Evolutionary conservation across 495 filamentous ascomycete genomes (phyloP).

Genomic region (Neurospora tetraspora): DNA sequence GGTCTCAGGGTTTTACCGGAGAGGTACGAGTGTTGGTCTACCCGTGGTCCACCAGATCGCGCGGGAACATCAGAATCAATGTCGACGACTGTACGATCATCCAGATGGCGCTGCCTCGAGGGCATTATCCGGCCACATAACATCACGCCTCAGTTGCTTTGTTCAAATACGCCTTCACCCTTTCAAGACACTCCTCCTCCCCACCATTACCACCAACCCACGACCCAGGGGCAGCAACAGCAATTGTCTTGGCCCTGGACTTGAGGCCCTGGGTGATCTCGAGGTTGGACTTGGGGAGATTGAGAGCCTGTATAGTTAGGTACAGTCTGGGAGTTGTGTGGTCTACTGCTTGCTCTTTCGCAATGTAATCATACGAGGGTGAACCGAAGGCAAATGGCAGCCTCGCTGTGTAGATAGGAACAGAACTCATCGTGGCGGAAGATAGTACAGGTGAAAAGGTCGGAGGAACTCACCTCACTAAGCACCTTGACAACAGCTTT

Average conservation of each 20-base stretch:
- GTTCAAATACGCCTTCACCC: conserved; percentile 12
- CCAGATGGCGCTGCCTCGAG: not conserved
- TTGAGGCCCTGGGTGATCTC: conserved; percentile 54
- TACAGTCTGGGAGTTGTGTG: not conserved
- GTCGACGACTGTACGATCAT: not conserved
- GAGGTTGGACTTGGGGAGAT: conserved; percentile 53
- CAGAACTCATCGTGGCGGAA: not conserved
- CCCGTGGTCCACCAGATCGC: not conserved
- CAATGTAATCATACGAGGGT: not conserved
- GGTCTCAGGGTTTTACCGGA: not conserved
- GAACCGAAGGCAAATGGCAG: not conserved
- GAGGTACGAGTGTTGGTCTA: not conserved
- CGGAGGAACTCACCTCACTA: conserved; percentile 41
- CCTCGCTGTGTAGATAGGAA: not conserved
- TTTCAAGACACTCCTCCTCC: conserved; percentile 18
- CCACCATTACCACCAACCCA: conserved; percentile 4
- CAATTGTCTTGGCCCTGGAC: conserved; percentile 48
- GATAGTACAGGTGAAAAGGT: not conserved
- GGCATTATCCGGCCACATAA: not conserved
- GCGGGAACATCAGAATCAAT: not conserved
- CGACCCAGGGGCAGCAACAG: conserved; percentile 9
- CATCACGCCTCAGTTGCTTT: conserved; percentile 10
- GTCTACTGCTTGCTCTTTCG: not conserved
- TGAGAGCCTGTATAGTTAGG: conserved; percentile 23
- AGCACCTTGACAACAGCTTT: conserved; percentile 53